Evolutionary conservation across 495 filamentous ascomycete species (phyloP).

Genomic region (Lasiosphaeriaceae sp.): DNA sequence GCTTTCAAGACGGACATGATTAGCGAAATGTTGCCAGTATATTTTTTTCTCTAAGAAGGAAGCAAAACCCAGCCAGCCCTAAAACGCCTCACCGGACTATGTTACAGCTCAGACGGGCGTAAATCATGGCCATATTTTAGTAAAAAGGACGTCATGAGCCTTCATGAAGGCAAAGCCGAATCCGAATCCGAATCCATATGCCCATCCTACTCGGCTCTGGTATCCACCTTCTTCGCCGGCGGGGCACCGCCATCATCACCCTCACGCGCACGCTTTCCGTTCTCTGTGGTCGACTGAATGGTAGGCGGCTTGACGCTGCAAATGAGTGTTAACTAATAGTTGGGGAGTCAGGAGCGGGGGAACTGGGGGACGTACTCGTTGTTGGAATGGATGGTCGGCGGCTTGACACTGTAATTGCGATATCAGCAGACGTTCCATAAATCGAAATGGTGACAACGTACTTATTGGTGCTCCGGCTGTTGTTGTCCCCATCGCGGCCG

Average conservation of each 20-base stretch:
- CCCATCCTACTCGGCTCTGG: slow-evolving; percentile 33
- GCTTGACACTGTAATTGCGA: neutral
- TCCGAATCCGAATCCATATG: neutral
- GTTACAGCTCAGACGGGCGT: neutral
- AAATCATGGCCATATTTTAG: neutral
- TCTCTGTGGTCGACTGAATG: slow-evolving; percentile 26
- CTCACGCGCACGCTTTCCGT: slow-evolving; percentile 43
- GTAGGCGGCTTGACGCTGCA: slow-evolving; percentile 21
- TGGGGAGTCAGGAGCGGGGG: no score
- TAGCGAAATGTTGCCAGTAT: no score
- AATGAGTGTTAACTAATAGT: neutral
- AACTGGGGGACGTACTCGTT: slow-evolving; percentile 14
- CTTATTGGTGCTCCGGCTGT: slow-evolving; percentile 20
- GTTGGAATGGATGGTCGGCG: no score
- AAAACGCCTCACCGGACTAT: neutral
- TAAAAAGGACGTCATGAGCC: neutral
- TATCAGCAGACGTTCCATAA: slow-evolving; percentile 18
- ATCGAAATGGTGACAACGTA: slow-evolving; percentile 8
- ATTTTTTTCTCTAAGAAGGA: neutral
- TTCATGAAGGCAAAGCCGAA: neutral
- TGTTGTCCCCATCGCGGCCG: slow-evolving; percentile 19
- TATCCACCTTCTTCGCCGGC: slow-evolving; percentile 49
- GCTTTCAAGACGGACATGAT: no score
- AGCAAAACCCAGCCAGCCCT: neutral
- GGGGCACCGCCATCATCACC: slow-evolving; percentile 32